Evolutionary conservation across 164 flowering plant species (phyloP), one percentile per base, ranked within the genome.

Genomic region (Vitis rupestris): DNA sequence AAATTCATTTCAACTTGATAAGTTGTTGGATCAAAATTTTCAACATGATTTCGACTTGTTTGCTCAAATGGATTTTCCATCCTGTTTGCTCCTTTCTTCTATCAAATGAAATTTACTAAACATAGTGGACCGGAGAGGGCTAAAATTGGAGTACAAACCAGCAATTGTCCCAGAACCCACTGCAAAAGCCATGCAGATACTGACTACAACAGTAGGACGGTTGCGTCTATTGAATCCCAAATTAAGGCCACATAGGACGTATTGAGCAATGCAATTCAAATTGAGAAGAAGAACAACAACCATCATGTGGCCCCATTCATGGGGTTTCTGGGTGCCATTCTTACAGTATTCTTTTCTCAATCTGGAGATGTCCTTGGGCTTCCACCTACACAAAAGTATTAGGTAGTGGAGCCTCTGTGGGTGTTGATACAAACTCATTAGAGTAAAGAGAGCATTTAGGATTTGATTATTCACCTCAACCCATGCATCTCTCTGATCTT

Each of bases 221-320:
- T 85, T 67, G 27, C 97, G 86, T 81, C 98, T 85, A 64, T 37
- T 87, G 79, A 84, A 93, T 23, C 2, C 27, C 79, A 87, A 63
- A 64, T 95, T 95, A 49, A 95, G 92, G 60, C 88, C 88, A 86
- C 50, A 90, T 79, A 23, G 1, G 92, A 23, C 91, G 82, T 92
- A 92, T 64, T 90, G 90, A 30, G 94, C 93, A 75, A 93, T 87
- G 70, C 98, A 93, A 63, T 93, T 95, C 9, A 95, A 0, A 56
- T 95, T 83, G n/a, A 93, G 90, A 8, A 95, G 77, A 67, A 75
- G 10, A 54, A 95, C 80, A 29, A 93, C 99, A 17, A 89, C 86
- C 94, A 91, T 84, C 90, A 95, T 93, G 73, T 95, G 96, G 14
- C 81, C 76, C 98, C 99, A 85, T 65, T 95, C 99, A 65, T 95